Evolutionary conservation across 805 yeast genomes (phyloP), one percentile per base, ranked within the genome.

Genomic region (Kluyveromyces nonfermentans): DNA sequence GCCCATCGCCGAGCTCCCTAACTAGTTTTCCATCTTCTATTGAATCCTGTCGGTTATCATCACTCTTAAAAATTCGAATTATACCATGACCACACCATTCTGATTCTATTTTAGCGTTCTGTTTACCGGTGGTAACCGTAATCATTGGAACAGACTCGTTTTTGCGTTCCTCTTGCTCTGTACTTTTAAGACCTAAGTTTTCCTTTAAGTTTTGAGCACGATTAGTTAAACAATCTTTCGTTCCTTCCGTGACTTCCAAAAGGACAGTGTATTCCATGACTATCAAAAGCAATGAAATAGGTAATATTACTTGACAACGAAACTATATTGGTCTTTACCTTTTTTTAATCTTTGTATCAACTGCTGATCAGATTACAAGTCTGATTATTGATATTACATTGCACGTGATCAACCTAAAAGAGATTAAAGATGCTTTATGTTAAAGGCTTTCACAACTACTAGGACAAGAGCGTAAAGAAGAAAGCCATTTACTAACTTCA

Each of bases 11-110:
- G 3, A 64, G 60, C 7, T 61, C 60, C 17, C 59, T 62, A 22
- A 54, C 47, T 19, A 51, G 42, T 15, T 52, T 56, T 9, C 43
- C 43, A 3, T 50, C 53, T 18, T 42, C 36, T 2, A 25, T 4
- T 6, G 15, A 2, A 2, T 35, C 41, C 9, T 14, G 20, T 7
- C 25, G 33, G 2, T 31, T 38, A n/a, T 36, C 33, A 3, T 44
- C 42, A 14, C 80, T 80, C 43, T 81, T 70, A 58, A 69, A 87
- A 6, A 87, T 65, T 37, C 85, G 69, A 7, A 87, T 77, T 6
- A 82, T 78, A 0, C 96, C 96, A 43, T 77, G 68, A 1, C 95
- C 95, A 41, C 84, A 55, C 52, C 77, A 73, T 45, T 71, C 71
- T 4, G 90, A 90, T 19, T 53, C 51, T n/a, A 60, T 30, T 2